Evolutionary conservation across 495 filamentous ascomycete genomes (phyloP).

Genomic region (Apiosordaria backusii): DNA sequence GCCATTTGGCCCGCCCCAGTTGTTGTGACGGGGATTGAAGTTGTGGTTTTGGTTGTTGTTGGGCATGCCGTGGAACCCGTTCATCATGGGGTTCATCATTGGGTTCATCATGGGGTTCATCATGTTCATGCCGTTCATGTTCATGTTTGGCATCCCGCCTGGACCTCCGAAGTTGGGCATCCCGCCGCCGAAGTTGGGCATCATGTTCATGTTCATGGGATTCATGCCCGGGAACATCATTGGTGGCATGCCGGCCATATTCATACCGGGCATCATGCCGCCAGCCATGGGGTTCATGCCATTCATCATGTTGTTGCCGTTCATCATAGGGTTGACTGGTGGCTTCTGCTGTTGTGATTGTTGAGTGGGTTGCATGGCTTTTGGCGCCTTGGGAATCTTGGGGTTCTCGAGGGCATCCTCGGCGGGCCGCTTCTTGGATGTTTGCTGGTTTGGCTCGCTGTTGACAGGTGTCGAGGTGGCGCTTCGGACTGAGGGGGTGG

Average conservation of each 20-base stretch:
- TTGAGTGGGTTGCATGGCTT: constrained; percentile 54
- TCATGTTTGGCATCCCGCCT: constrained; percentile 44
- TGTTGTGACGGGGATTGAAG: neutral
- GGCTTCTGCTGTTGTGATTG: constrained; percentile 35
- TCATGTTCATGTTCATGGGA: constrained; percentile 40
- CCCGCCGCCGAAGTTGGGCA: constrained; percentile 25
- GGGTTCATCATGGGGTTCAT: constrained; percentile 45
- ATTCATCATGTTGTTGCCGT: constrained; percentile 38
- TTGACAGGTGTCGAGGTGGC: constrained; percentile 28
- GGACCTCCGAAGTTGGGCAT: constrained; percentile 49
- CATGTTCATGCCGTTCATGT: constrained; percentile 39
- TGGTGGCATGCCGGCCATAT: constrained; percentile 26
- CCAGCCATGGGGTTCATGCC: constrained; percentile 14
- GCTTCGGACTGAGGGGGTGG: constrained; percentile 14
- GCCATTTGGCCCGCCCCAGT: constrained; percentile 18
- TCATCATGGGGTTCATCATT: constrained; percentile 15
- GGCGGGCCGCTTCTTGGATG: constrained; percentile 73
- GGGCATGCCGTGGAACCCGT: constrained; percentile 29
- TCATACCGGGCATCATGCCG: constrained; percentile 38
- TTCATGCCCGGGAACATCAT: constrained; percentile 37
- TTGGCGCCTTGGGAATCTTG: constrained; percentile 58
- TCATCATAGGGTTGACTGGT: neutral
- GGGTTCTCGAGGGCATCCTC: constrained; percentile 66
- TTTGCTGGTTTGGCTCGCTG: constrained; percentile 36
- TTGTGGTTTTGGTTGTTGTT: constrained; percentile 30